Evolutionary conservation across 495 filamentous ascomycete species (phyloP).

Genomic region (Aspergillus leporis): DNA sequence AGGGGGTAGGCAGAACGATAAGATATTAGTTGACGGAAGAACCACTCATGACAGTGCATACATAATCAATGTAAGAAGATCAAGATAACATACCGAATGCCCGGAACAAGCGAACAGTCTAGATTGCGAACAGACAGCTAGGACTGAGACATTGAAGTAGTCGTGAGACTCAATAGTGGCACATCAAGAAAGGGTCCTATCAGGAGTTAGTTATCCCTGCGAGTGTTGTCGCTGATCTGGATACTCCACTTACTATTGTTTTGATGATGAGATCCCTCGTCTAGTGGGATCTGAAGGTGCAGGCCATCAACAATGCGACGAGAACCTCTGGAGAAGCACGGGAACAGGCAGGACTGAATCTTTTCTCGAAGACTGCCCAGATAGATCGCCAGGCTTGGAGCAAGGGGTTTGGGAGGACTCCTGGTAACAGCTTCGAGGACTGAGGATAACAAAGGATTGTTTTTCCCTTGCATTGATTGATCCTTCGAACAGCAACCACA

Average conservation of each 20-base stretch:
- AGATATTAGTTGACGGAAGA: not conserved
- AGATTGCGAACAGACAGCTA: conserved; percentile 1
- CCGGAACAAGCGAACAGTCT: not conserved
- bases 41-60: not conserved
- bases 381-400: not conserved
- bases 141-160: conserved; percentile 8
- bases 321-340: not conserved
- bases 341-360: not conserved
- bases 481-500: conserved; percentile 11
- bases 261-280: conserved; percentile 14
- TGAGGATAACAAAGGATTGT: conserved; percentile 12
- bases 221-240: not conserved
- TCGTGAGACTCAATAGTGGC: conserved; percentile 1
- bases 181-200: conserved; percentile 10
- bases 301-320: conserved; percentile 6
- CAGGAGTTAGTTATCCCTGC: conserved; percentile 3
- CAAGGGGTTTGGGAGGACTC: not conserved
- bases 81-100: conserved; percentile 6
- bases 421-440: not conserved
- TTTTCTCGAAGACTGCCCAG: not conserved
- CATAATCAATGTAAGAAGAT: not conserved
- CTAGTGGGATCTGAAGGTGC: conserved; percentile 4
- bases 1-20: not conserved
- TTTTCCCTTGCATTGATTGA: conserved; percentile 35
- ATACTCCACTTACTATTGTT: conserved; percentile 19